Evolutionary conservation across 108 stramenopile species (phyloP), one percentile per base, ranked within the genome.

Genomic region (Pseudonitzschia pungens): DNA sequence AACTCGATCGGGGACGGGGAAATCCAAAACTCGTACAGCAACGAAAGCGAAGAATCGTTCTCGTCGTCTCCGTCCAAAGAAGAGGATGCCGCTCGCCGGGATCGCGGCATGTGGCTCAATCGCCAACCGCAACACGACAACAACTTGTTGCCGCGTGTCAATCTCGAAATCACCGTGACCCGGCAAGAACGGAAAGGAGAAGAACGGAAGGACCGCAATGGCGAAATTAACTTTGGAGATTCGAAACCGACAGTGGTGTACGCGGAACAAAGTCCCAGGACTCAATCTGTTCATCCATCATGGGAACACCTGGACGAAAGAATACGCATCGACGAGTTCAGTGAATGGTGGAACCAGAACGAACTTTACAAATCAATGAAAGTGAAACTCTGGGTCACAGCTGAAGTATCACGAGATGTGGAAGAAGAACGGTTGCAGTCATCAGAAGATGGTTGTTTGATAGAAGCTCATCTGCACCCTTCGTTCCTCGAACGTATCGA

Each of bases 381-480:
- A 68, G 69, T 55, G 26, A 76, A 40, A 57, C 45, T 67, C 6
- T 67, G 2, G 27, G 20, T 64, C 8, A 21, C 26, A 8, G 8
- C 66, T 3, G 28, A 21, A 3, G 2, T n/a, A 41, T 2, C 62
- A 48, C 9, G 18, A 18, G 24, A 40, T 18, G 18, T 21, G n/a
- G 36, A 65, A 41, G 41, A 65, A 43, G 29, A 43, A 45, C 16
- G 18, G n/a, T 42, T n/a, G 18, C 29, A 63, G 62, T 16, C 72
- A 58, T 12, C 26, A 1, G 27, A 32, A 1, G 27, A 33, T 32
- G 42, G 64, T 43, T 33, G 15, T 20, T 91, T 92, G 59, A 72
- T 96, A 64, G 87, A 84, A 77, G 84, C 87, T 16, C 67, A 90
- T 40, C 84, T 96, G 59, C 86, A 96, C 82, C 91, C 92, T 27